Evolutionary conservation across 495 filamentous ascomycete species (phyloP).

Genomic region (Aspergillus haitiensis): DNA sequence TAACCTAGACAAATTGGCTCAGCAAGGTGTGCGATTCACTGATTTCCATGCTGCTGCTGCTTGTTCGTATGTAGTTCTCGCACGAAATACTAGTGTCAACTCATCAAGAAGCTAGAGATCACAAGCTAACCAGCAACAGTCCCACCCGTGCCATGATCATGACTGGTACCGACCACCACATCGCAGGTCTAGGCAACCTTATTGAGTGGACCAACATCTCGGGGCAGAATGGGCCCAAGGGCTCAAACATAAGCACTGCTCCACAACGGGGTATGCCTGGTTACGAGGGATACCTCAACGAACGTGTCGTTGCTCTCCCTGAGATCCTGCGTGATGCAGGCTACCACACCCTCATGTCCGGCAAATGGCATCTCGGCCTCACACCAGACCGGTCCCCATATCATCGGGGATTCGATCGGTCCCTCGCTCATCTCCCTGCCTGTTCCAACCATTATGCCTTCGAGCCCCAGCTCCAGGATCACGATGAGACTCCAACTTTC

Average conservation of each 20-base stretch:
- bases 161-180: conserved; percentile 50
- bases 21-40: conserved; percentile 57
- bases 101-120: too few species aligned
- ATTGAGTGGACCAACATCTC: conserved; percentile 53
- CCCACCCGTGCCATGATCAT: conserved; percentile 63
- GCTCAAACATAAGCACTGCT: conserved; percentile 43
- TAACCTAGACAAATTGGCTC: conserved; percentile 58
- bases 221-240: conserved; percentile 47
- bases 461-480: conserved; percentile 52
- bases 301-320: conserved; percentile 60
- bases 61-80: conserved; percentile 48
- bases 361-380: conserved; percentile 58
- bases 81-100: too few species aligned
- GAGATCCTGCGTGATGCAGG: conserved; percentile 62
- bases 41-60: conserved; percentile 64
- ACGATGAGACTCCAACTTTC: conserved; percentile 49
- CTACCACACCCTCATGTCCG: conserved; percentile 62
- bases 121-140: conserved; percentile 16
- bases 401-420: conserved; percentile 47
- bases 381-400: conserved; percentile 45
- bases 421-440: conserved; percentile 54
- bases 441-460: conserved; percentile 63
- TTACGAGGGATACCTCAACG: conserved; percentile 66
- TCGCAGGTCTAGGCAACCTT: conserved; percentile 48
- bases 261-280: conserved; percentile 59